Evolutionary conservation across 1,284 basidiomycete species (phyloP).

Genomic region (Pisolithus thermaeus): DNA sequence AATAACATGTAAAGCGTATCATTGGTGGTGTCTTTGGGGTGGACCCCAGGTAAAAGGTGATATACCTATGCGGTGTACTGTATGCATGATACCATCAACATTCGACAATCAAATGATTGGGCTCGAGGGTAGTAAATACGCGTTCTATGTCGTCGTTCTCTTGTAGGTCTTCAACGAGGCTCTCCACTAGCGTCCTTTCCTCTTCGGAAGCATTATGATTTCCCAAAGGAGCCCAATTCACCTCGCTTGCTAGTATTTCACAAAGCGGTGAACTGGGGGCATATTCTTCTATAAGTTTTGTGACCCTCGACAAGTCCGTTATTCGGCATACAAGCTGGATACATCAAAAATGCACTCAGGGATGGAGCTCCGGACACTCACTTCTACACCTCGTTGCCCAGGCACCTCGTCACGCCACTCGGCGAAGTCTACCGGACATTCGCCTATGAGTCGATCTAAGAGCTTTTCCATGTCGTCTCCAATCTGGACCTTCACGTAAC

Average conservation of each 20-base stretch:
- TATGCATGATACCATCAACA: slow-evolving; percentile 7
- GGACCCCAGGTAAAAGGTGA: too few species aligned
- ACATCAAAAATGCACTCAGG: neutral
- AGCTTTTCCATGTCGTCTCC: slow-evolving; percentile 41
- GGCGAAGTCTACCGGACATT: slow-evolving; percentile 54
- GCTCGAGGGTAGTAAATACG: slow-evolving; percentile 54
- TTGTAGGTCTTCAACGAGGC: slow-evolving; percentile 52
- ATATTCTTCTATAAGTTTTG: slow-evolving; percentile 35
- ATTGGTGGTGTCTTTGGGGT: too few species aligned
- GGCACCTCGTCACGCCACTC: slow-evolving; percentile 28
- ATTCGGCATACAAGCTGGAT: slow-evolving; percentile 53
- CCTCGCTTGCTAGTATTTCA: slow-evolving; percentile 49
- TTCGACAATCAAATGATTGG: slow-evolving; percentile 23
- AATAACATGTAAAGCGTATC: neutral
- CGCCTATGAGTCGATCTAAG: slow-evolving; percentile 46
- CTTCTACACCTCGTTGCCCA: slow-evolving; percentile 35
- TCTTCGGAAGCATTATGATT: slow-evolving; percentile 34
- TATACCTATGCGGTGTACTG: neutral
- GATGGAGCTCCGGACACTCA: slow-evolving; percentile 19
- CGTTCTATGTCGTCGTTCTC: slow-evolving; percentile 57
- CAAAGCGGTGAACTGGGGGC: slow-evolving; percentile 25
- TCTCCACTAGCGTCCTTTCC: slow-evolving; percentile 35
- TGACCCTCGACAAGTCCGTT: slow-evolving; percentile 40
- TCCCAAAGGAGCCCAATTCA: slow-evolving; percentile 52
- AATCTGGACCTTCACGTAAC: slow-evolving; percentile 52